These are phyloP conservation scores for Diaporthe sp. DNA, from an alignment of 2,329 filamentous ascomycete genomes.

Conservation along the genomic window DNA sequence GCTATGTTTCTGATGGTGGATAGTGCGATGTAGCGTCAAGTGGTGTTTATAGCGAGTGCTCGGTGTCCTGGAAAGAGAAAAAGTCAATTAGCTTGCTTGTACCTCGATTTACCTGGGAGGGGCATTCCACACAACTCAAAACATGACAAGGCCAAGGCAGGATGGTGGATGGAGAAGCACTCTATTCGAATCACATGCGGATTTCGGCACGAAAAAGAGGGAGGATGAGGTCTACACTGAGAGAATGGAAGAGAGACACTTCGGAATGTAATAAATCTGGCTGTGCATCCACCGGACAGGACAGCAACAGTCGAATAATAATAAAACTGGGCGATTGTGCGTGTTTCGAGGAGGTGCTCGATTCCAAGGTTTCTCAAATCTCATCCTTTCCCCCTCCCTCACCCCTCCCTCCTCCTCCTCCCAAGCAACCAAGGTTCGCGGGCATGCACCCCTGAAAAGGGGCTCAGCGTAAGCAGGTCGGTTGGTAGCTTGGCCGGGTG, in stretches of 20 bases:
- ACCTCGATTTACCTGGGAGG: conserved; percentile 14
- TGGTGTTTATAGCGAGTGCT: conserved; percentile 7
- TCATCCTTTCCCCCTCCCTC: conserved; percentile 22
- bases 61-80: conserved; percentile 21
- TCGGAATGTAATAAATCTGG: not conserved
- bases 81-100: conserved; percentile 22
- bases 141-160: conserved; percentile 25
- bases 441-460: conserved; percentile 22
- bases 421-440: conserved; percentile 16
- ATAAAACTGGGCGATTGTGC: not conserved
- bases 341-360: conserved; percentile 15
- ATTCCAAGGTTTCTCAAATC: conserved; percentile 13
- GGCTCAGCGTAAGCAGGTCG: conserved; percentile 8
- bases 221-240: not conserved
- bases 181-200: conserved; percentile 1
- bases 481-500: conserved; percentile 3
- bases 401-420: not conserved
- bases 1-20: conserved; percentile 13
- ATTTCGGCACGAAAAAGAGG: not conserved
- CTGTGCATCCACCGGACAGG: not conserved
- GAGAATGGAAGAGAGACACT: not conserved
- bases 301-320: not conserved
- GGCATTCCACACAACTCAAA: conserved; percentile 24
- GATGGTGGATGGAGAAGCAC: not conserved
- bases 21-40: not conserved